Evolutionary conservation across 176 grass and related monocot species (phyloP), one percentile per base, ranked within the genome.

Genomic region (Oryza nivara): DNA sequence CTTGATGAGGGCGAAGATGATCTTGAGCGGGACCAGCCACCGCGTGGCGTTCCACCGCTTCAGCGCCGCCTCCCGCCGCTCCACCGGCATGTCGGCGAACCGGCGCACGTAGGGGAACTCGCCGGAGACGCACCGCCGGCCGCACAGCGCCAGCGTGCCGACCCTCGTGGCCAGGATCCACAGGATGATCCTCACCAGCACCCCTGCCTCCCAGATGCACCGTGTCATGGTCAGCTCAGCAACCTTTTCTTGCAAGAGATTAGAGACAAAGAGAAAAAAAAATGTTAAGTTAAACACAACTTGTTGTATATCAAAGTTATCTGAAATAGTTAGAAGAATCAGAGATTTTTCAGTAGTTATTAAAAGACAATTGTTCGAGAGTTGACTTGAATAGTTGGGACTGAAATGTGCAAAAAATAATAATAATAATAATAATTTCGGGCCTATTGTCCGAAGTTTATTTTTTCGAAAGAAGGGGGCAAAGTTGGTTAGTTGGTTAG

Each of bases 1-100:
- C 43, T 95, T 95, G 76, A 78, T 0, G 30, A 91, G 4, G 13
- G 73, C 43, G 75, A 94, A 94, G 38, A 86, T 30, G 46, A 94
- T 72, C 75, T 70, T 91, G 65, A 97, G 70, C 12, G 75, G 88
- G 51, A 83, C 81, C 17, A 94, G 66, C 65, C 84, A 80, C 14
- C 74, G 88, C 15, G 65, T 54, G 28, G 17, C 75, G 75, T 70
- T 94, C 95, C 95, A 97, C 12, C 61, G 79, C 74, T 36, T 45
- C 20, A 97, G 77, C 48, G 52, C 67, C 32, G 66, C 64, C 82
- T 97, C 95, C 44, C 90, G 89, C 63, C 63, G 84, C 78, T 91
- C 76, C 67, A 84, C 66, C 2, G 92, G 78, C 90, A 97, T 89
- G 66, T 91, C 88, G 36, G 90, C 88, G 84, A 97, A 97, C 77